phyloP scores from a whole-genome alignment of 306 rosid species.

The Potentilla sterilis region DNA sequence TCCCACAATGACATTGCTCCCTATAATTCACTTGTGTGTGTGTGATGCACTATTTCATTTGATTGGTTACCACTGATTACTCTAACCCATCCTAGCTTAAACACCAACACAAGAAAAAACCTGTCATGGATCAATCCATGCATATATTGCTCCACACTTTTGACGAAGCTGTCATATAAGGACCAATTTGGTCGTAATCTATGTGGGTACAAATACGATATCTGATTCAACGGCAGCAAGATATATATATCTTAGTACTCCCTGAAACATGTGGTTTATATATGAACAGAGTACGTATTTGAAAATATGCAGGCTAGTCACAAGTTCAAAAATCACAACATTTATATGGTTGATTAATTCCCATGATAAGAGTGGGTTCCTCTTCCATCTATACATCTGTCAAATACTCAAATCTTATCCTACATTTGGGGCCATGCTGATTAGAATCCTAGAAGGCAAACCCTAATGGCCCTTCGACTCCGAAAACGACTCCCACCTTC shows the following conservation, averaged over 20 bases:
- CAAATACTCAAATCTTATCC: slow-evolving; percentile 36
- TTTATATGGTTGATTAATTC: neutral
- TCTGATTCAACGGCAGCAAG: neutral
- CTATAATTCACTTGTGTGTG: too few relatives aligned
- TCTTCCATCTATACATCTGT: neutral
- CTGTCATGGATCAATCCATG: neutral
- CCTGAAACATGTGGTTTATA: neutral
- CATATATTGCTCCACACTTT: neutral
- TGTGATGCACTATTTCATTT: too few relatives aligned
- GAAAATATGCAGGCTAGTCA: too few relatives aligned
- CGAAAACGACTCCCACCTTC: slow-evolving; percentile 34
- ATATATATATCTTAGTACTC: neutral
- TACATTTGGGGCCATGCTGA: slow-evolving; percentile 27
- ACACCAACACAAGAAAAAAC: too few relatives aligned
- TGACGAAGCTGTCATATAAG: neutral
- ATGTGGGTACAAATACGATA: neutral
- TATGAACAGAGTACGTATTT: neutral
- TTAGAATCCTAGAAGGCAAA: slow-evolving; percentile 30
- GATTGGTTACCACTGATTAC: too few relatives aligned
- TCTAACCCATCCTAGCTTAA: too few relatives aligned
- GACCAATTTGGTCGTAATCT: neutral
- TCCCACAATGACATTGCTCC: too few relatives aligned
- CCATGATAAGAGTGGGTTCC: neutral
- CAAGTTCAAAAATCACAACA: too few relatives aligned
- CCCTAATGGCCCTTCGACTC: slow-evolving; percentile 24